Conservation (phyloP, 176 grass and related monocot species). For the Musa itinerans region DNA sequence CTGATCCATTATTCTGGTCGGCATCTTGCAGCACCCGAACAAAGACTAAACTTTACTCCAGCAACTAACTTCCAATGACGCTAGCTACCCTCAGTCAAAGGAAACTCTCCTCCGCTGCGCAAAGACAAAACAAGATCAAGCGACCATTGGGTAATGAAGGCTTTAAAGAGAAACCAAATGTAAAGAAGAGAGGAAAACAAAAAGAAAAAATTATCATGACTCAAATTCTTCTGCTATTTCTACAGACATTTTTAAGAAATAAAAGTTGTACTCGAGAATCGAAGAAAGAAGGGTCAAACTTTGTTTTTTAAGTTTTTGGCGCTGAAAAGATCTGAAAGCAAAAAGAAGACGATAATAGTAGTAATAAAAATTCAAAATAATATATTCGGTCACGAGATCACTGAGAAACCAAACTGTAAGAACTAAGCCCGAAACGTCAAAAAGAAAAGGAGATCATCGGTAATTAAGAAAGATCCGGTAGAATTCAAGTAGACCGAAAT, state of each 20-base stretch:
- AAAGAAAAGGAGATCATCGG: background rate
- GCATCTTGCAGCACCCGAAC: constrained; percentile 52
- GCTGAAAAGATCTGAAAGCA: constrained; percentile 4
- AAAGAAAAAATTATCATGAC: background rate
- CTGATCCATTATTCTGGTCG: constrained; percentile 62
- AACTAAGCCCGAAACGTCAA: background rate
- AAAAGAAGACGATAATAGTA: background rate
- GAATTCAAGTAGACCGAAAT: background rate
- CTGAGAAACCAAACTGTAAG: background rate
- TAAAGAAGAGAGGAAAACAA: background rate
- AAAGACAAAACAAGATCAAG: background rate
- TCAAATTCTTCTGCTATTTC: background rate
- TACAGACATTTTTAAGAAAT: background rate
- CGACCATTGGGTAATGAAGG: background rate
- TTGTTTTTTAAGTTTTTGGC: background rate
- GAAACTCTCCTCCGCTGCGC: background rate
- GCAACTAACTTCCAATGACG: background rate
- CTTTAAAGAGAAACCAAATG: background rate
- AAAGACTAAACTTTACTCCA: constrained; percentile 10
- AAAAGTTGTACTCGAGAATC: background rate
- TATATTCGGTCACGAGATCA: background rate
- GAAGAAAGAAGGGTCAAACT: background rate
- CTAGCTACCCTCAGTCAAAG: background rate
- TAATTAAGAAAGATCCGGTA: background rate
- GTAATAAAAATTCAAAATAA: background rate